Evolutionary conservation across 148 eudicot species (phyloP).

Genomic region (Diospyros lotus): DNA sequence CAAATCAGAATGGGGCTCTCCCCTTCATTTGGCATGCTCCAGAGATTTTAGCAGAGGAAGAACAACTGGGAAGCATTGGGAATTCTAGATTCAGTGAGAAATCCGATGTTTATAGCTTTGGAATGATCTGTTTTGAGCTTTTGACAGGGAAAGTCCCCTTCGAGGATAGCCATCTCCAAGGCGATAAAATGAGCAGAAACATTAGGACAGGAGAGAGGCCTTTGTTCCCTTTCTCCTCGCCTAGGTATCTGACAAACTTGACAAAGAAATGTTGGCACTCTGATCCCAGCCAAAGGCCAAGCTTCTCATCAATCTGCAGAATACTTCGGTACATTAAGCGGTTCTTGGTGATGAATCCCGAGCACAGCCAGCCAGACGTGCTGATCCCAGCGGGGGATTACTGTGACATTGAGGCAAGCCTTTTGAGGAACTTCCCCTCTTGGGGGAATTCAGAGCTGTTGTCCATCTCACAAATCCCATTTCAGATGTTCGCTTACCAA

Average conservation of each 20-base stretch:
- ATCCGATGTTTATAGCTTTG: slow-evolving; percentile 77
- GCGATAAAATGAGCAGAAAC: slow-evolving; percentile 69
- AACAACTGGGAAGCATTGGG: slow-evolving; percentile 21
- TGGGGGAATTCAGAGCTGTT: slow-evolving; percentile 28
- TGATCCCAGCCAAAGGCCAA: slow-evolving; percentile 59
- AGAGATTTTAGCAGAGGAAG: slow-evolving; percentile 56
- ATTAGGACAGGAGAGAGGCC: slow-evolving; percentile 75
- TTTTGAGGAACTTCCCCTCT: slow-evolving; percentile 33
- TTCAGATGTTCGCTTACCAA: slow-evolving; percentile 65
- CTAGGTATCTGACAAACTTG: slow-evolving; percentile 51
- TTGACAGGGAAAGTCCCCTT: slow-evolving; percentile 75
- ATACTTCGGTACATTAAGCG: slow-evolving; percentile 62
- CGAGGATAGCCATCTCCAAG: slow-evolving; percentile 76
- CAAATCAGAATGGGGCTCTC: slow-evolving; percentile 26
- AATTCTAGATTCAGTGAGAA: slow-evolving; percentile 43
- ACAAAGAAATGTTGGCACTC: slow-evolving; percentile 74
- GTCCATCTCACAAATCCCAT: slow-evolving; percentile 60
- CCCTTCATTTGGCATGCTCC: slow-evolving; percentile 75
- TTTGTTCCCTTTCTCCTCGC: slow-evolving; percentile 60
- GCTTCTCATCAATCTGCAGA: slow-evolving; percentile 66
- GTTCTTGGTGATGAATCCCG: slow-evolving; percentile 47
- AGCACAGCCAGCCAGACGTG: slow-evolving; percentile 45
- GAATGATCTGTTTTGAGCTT: slow-evolving; percentile 80
- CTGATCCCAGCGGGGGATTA: slow-evolving; percentile 50
- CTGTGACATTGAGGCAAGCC: slow-evolving; percentile 51